These are phyloP conservation scores for Pseudogymnoascus sp. DNA, from an alignment of 2,329 filamentous ascomycete species.

Conservation along the genomic window DNA sequence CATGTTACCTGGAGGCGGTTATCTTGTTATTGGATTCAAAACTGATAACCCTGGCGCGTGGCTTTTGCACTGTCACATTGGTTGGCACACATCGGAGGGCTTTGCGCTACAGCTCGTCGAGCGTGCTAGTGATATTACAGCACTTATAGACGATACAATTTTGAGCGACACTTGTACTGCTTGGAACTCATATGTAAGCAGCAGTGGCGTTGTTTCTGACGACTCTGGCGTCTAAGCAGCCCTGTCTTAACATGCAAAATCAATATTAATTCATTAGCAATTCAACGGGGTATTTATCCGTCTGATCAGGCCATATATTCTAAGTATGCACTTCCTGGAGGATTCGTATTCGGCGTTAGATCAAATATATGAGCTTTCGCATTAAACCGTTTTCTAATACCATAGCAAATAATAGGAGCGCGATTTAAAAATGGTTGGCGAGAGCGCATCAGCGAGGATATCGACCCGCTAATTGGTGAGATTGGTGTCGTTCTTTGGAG, in stretches of 20 bases:
- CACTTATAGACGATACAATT: slow-evolving; percentile 15
- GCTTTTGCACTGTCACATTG: slow-evolving; percentile 31
- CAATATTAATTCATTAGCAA: too few relatives aligned
- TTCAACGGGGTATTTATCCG: too few relatives aligned
- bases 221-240: slow-evolving; percentile 22
- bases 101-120: slow-evolving; percentile 45
- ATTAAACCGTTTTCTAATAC: background rate
- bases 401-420: background rate
- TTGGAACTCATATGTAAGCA: slow-evolving; percentile 22
- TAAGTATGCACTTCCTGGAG: too few relatives aligned
- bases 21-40: slow-evolving; percentile 26
- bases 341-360: background rate
- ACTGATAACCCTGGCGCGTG: slow-evolving; percentile 27
- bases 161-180: slow-evolving; percentile 23
- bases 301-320: too few relatives aligned
- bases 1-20: slow-evolving; percentile 32
- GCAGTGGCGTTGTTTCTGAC: background rate
- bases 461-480: background rate
- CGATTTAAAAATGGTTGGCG: background rate
- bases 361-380: background rate
- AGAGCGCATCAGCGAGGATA: background rate
- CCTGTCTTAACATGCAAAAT: too few relatives aligned
- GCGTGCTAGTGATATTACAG: slow-evolving; percentile 13
- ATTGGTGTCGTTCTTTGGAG: too few relatives aligned
- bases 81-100: slow-evolving; percentile 47